These are phyloP conservation scores for Pseudoneurospora amorphoporcata DNA, from an alignment of 495 filamentous ascomycete species.

Conservation along the genomic window DNA sequence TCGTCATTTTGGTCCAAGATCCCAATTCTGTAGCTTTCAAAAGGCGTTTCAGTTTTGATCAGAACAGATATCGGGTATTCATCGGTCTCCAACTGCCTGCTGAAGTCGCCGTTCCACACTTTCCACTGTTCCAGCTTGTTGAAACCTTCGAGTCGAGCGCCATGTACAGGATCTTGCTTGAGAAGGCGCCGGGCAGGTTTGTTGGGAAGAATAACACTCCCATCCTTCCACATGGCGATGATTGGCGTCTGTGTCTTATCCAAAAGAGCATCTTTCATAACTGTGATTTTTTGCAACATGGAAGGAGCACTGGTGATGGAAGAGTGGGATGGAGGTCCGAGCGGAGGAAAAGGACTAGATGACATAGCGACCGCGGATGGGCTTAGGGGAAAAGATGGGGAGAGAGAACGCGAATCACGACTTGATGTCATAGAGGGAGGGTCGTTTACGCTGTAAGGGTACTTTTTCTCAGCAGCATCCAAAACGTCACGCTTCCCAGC, in stretches of 20 bases:
- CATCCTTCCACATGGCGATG: slow-evolving; percentile 63
- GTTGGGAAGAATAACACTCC: slow-evolving; percentile 54
- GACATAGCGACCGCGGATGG: slow-evolving; percentile 33
- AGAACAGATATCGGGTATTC: slow-evolving; percentile 55
- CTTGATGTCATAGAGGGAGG: slow-evolving; percentile 36
- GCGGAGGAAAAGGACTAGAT: slow-evolving; percentile 44
- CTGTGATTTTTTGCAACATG: slow-evolving; percentile 50
- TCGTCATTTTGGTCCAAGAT: slow-evolving; percentile 39
- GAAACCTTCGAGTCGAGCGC: slow-evolving; percentile 33
- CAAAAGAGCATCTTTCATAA: slow-evolving; percentile 61
- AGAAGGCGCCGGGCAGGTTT: slow-evolving; percentile 47
- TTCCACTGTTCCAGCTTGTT: slow-evolving; percentile 45
- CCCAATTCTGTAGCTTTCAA: slow-evolving; percentile 47
- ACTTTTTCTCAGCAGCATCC: slow-evolving; percentile 25
- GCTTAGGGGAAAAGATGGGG: slow-evolving; percentile 26
- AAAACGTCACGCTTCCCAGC: slow-evolving; percentile 24
- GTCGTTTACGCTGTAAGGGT: slow-evolving; percentile 23
- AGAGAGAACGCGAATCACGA: slow-evolving; percentile 19
- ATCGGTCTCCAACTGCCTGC: slow-evolving; percentile 36
- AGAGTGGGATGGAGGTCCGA: slow-evolving; percentile 44
- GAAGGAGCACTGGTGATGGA: slow-evolving; percentile 42
- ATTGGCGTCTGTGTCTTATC: slow-evolving; percentile 58
- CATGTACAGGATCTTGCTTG: slow-evolving; percentile 28
- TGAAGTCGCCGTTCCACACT: slow-evolving; percentile 53
- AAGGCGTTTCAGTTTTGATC: slow-evolving; percentile 42